Evolutionary conservation across 768 basidiomycete genomes (phyloP), one percentile per base, ranked within the genome.

Genomic region (Rossbeevera mucosa): DNA sequence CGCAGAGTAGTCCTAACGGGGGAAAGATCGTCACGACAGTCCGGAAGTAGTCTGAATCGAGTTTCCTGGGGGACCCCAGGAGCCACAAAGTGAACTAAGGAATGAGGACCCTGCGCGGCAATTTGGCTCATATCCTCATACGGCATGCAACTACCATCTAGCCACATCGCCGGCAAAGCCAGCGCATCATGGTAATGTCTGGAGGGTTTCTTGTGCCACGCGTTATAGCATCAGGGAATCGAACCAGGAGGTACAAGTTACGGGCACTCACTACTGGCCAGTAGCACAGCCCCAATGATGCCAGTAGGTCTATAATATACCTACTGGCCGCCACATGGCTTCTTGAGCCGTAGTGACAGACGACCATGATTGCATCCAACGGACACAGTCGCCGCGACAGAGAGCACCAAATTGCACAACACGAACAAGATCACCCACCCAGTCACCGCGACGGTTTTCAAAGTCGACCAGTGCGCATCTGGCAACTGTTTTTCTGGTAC

Each of bases 41-140:
- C 54, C 54, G 25, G 66, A 59, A 68, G 54, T 70, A 70, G 70
- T 66, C 68, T 67, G 70, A 71, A 59, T 70, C 63, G 63, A 68
- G 68, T 71, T 65, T 56, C 58, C 38, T 48, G 18, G 38, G 25
- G 40, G 42, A 48, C 52, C 7, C 46, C 46, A 20, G 48, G 68
- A 52, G 59, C 66, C 55, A 55, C 64, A 25, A 68, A 69, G 64
- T 54, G 58, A 64, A 68, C 66, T 57, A 24, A 68, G 62, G 62
- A 50, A 52, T 55, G 51, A 38, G 45, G 7, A 11, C 41, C 54
- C 25, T 44, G 22, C 21, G 24, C 16, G 8, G 50, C 47, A 49
- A 45, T 25, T 36, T 31, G 41, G 43, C 21, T 40, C 21, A n/a
- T 48, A 56, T 47, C 61, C 52, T 66, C 64, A 5, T 61, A 57